Evolutionary conservation across 768 basidiomycete species (phyloP).

Genomic region (Boletus vinaceobasis): DNA sequence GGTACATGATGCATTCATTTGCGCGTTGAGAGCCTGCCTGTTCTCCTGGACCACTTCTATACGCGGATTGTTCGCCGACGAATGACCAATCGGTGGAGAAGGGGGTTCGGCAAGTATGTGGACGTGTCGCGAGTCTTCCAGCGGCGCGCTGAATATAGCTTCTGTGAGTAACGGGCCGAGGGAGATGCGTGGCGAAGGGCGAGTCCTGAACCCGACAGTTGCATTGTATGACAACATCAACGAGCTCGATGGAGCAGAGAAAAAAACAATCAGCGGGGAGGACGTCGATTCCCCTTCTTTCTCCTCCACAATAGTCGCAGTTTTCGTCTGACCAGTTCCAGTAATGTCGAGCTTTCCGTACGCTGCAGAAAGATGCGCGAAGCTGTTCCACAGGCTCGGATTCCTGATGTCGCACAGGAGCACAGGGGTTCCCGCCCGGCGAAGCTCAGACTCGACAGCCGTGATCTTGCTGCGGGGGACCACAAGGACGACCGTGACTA

Average conservation of each 20-base stretch:
- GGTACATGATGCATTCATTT: conserved; percentile 14
- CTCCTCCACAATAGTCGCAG: conserved; percentile 19
- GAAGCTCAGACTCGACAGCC: conserved; percentile 22
- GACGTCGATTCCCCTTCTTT: conserved; percentile 13
- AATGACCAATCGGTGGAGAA: not conserved
- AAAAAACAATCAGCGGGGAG: conserved; percentile 25
- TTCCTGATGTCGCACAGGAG: conserved; percentile 25
- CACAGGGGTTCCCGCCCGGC: conserved; percentile 19
- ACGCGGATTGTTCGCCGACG: conserved; percentile 4
- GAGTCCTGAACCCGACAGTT: conserved; percentile 18
- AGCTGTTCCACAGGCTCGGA: conserved; percentile 12
- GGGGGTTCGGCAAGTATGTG: conserved; percentile 27
- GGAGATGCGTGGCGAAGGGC: conserved; percentile 12
- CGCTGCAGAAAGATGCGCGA: conserved; percentile 17
- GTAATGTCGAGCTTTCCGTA: conserved; percentile 19
- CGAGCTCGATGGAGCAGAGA: conserved; percentile 16
- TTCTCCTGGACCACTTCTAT: conserved; percentile 3
- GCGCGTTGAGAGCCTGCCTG: conserved; percentile 12
- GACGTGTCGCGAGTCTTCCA: conserved; percentile 18
- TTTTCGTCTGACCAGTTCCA: conserved; percentile 17
- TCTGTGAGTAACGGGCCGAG: not conserved
- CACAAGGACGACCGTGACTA: conserved; percentile 31
- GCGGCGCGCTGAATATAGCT: conserved; percentile 19
- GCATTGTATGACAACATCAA: conserved; percentile 14
- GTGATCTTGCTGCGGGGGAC: conserved; percentile 29